Conservation (phyloP, 495 filamentous ascomycete species). For the Terfezia boudieri region DNA sequence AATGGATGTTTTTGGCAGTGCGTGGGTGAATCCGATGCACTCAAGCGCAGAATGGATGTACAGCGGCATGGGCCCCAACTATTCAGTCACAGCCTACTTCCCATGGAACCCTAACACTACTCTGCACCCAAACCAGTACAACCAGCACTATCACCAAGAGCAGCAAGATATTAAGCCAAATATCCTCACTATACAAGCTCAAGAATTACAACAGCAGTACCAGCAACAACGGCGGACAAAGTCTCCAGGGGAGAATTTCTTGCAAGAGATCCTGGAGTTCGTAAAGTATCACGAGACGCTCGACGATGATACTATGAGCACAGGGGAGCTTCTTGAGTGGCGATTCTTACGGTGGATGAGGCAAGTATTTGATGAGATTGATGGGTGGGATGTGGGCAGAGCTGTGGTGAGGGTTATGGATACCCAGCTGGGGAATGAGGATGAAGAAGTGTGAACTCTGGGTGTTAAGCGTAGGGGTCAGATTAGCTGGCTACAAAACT, state of each 20-base stretch:
- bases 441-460: background rate
- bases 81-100: background rate
- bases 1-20: background rate
- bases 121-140: background rate
- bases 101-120: background rate
- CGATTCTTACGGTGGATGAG: conserved; percentile 17
- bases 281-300: conserved; percentile 9
- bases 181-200: background rate
- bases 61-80: background rate
- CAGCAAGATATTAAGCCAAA: background rate
- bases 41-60: background rate
- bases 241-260: conserved; percentile 10
- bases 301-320: conserved; percentile 7
- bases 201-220: background rate
- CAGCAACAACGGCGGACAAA: background rate
- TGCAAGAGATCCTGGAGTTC: conserved; percentile 10
- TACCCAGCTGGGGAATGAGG: conserved; percentile 6
- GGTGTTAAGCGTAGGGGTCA: too few species aligned
- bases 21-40: background rate
- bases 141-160: background rate
- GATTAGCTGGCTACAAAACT: too few species aligned
- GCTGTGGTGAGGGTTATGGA: conserved; percentile 13
- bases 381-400: conserved; percentile 12
- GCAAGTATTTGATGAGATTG: conserved; percentile 13
- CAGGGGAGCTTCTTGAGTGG: conserved; percentile 12